Evolutionary conservation across 495 filamentous ascomycete genomes (phyloP).

Genomic region (Apiosordaria backusii): DNA sequence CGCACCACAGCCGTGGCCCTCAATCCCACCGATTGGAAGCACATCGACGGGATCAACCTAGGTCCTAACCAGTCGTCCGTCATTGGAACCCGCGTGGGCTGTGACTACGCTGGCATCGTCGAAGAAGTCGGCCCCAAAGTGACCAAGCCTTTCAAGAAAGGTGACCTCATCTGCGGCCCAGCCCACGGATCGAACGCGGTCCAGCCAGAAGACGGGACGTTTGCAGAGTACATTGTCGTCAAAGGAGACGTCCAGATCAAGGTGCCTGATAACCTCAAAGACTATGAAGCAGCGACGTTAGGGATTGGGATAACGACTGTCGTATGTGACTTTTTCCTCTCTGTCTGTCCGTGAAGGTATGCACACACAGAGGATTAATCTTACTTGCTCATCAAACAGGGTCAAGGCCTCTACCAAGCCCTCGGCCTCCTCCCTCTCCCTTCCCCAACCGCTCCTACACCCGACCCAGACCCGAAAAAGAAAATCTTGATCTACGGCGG

Average conservation of each 20-base stretch:
- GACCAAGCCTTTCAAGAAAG: slow-evolving; percentile 29
- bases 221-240: slow-evolving; percentile 37
- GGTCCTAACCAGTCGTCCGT: not conserved
- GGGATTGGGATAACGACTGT: slow-evolving; percentile 47
- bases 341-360: not conserved
- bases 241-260: slow-evolving; percentile 29
- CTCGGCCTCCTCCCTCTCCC: slow-evolving; percentile 35
- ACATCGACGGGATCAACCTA: slow-evolving; percentile 31
- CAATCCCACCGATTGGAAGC: slow-evolving; percentile 62
- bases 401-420: slow-evolving; percentile 44
- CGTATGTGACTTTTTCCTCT: slow-evolving; percentile 25
- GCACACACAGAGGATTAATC: not conserved
- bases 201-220: slow-evolving; percentile 36
- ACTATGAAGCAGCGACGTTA: slow-evolving; percentile 46
- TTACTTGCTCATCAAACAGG: slow-evolving; percentile 20
- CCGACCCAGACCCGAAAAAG: not conserved
- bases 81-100: slow-evolving; percentile 31
- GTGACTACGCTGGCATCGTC: slow-evolving; percentile 44
- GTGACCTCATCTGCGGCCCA: slow-evolving; percentile 44
- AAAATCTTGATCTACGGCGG: slow-evolving; percentile 51
- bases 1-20: slow-evolving; percentile 50
- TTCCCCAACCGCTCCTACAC: slow-evolving; percentile 32
- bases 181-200: slow-evolving; percentile 30
- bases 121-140: slow-evolving; percentile 41
- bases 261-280: slow-evolving; percentile 37